phyloP scores from a whole-genome alignment of 495 filamentous ascomycete genomes.

The Viridothelium virens region DNA sequence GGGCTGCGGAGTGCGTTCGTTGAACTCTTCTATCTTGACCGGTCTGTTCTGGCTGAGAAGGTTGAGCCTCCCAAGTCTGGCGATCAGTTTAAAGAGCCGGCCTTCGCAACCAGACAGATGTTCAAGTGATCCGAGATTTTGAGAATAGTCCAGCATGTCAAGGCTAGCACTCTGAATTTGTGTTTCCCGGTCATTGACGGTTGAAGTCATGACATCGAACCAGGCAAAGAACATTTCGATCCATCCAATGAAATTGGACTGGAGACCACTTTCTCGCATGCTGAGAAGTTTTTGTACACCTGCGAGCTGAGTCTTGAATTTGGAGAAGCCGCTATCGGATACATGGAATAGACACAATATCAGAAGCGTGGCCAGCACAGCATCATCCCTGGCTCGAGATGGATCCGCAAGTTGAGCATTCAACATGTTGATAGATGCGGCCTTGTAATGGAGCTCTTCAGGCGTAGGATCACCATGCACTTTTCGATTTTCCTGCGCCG shows the following conservation, averaged over 20 bases:
- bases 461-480: slow-evolving; percentile 35
- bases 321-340: slow-evolving; percentile 83
- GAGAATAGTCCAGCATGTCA: slow-evolving; percentile 56
- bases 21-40: slow-evolving; percentile 27
- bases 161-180: slow-evolving; percentile 66
- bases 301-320: slow-evolving; percentile 89
- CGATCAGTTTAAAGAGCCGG: slow-evolving; percentile 38
- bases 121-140: slow-evolving; percentile 71
- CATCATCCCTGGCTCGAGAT: slow-evolving; percentile 67
- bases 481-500: slow-evolving; percentile 9
- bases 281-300: slow-evolving; percentile 87
- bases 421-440: slow-evolving; percentile 69
- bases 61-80: slow-evolving; percentile 63
- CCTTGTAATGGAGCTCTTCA: slow-evolving; percentile 79
- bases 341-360: slow-evolving; percentile 88
- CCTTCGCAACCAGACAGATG: slow-evolving; percentile 81
- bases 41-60: slow-evolving; percentile 65
- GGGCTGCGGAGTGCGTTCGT: slow-evolving; percentile 33
- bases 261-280: slow-evolving; percentile 59
- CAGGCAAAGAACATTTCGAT: slow-evolving; percentile 95
- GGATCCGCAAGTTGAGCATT: slow-evolving; percentile 76
- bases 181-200: slow-evolving; percentile 86
- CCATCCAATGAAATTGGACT: slow-evolving; percentile 69
- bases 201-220: slow-evolving; percentile 89
- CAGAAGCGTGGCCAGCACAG: slow-evolving; percentile 78